Evolutionary conservation across 2,329 filamentous ascomycete genomes (phyloP), one percentile per base, ranked within the genome.

Genomic region (Hypoxylon sp.): DNA sequence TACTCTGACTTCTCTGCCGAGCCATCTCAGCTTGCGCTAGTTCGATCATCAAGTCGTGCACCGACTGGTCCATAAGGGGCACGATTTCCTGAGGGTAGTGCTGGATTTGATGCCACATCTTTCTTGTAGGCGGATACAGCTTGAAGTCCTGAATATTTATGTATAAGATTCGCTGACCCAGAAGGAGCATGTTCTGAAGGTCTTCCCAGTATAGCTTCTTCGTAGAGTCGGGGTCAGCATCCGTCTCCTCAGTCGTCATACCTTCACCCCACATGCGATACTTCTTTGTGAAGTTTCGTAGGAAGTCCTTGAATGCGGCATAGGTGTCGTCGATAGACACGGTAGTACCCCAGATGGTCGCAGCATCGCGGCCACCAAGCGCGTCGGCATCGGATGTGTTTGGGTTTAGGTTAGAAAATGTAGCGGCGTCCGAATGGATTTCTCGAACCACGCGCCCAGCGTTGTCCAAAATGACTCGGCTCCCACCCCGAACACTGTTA

Each of bases 11-110:
- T 64, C 88, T 84, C 70, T 89, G 82, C 58, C 86, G 86, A 27
- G 88, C 81, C 81, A 90, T 91, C 69, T 96, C 89, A 58, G 88
- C 88, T 60, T 90, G 86, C 0, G 94, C 92, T 46, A 98, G 79
- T 71, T 97, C 93, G 20, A 95, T 85, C 88, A 98, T 96, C 50
- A 92, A 82, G 76, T 99, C 94, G 72, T 97, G 96, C 47, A 97
- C 86, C 4, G 88, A 88, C 74, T 96, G 91, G 82, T 99, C 96
- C 89, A 99, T 97, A 42, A 98, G 83, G 2, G 94, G 93, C 40
- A 99, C 90, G 49, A 99, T 93, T 81, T 99, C 95, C 70, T 95
- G 92, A 0, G 95, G 95, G 71, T 97, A 99, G 11, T 90, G 88
- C 73, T 96, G 91, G 55, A 96, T 81, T 75, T 99, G 96, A 73